These are phyloP conservation scores for Tylopilus rubrobrunneus DNA, from an alignment of 768 basidiomycete genomes.

Conservation along the genomic window DNA sequence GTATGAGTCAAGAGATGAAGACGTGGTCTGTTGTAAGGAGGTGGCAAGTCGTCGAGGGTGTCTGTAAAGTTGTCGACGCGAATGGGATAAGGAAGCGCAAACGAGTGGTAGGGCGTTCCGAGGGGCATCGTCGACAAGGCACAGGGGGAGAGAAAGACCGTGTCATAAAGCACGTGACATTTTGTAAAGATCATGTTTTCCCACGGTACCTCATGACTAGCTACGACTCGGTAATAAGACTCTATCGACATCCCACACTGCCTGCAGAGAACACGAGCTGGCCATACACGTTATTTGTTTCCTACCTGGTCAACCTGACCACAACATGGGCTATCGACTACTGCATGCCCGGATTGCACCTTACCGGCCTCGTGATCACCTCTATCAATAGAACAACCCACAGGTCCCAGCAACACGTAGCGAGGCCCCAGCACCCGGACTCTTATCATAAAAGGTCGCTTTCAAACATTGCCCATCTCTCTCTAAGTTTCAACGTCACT, in stretches of 20 bases:
- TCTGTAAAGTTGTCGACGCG: conserved; percentile 80
- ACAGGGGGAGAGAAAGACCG: conserved; percentile 15
- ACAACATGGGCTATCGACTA: too few relatives aligned
- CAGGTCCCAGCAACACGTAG: not conserved
- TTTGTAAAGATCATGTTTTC: too few relatives aligned
- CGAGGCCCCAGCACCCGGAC: not conserved
- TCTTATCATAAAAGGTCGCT: not conserved
- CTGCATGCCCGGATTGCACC: too few relatives aligned
- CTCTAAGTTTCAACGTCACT: not conserved
- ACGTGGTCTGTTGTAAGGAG: conserved; percentile 33
- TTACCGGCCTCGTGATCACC: too few relatives aligned
- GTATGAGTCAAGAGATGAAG: conserved; percentile 86
- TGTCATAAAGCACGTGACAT: not conserved
- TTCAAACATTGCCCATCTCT: not conserved
- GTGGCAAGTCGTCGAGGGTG: conserved; percentile 32
- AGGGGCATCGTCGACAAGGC: conserved; percentile 51
- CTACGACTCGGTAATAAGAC: too few relatives aligned
- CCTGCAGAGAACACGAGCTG: too few relatives aligned
- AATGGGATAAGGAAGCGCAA: conserved; percentile 75
- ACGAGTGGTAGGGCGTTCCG: conserved; percentile 74
- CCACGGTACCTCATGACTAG: too few relatives aligned
- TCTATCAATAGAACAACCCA: too few relatives aligned
- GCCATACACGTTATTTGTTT: too few relatives aligned
- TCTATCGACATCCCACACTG: too few relatives aligned
- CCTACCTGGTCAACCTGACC: too few relatives aligned